Base-by-base conservation (phyloP, 2,329 filamentous ascomycete genomes). In the Neurospora crassa region DNA sequence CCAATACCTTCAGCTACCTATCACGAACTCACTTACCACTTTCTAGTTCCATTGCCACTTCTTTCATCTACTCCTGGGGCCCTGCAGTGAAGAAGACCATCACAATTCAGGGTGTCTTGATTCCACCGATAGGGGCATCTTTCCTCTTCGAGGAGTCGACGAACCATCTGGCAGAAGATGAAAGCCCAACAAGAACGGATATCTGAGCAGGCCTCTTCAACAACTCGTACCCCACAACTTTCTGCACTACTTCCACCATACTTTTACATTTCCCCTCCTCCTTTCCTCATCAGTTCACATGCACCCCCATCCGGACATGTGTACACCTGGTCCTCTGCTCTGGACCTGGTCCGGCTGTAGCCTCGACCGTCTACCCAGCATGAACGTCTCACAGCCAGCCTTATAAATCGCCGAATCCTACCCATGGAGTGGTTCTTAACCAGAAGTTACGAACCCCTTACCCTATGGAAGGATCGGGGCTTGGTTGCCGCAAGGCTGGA, bases 161-260 rank as follows among this genome's bases (percentile, higher is more conserved):
- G 75, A 59, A 59, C 47, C 47, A 59, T 59, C 24, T 59, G 47
- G 47, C 24, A 34, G 47, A 74, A 70, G 37, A 67, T 75, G 74
- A 71, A 72, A 71, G 71, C 69, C 67, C 45, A 53, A 10, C 67
- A 73, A 75, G 75, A 77, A 77, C 72, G 72, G 76, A 77, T 76
- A 77, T 77, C 76, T 75, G 76, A 77, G 76, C 76, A 74, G 73
- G 59, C 59, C 37, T 71, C 37, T 16, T 34, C 59, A n/a, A 20
- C 37, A 40, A 40, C 10, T 40, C 37, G 37, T 40, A 40, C 37
- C 37, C 37, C 8, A 40, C 1, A 40, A 3, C 37, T 11, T 40
- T 40, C 2, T 40, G 37, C 37, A 2, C 37, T 40, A 11, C 37
- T 40, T 40, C 37, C 37, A 40, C 37, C 37, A 40, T 40, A 2